phyloP scores from a whole-genome alignment of 2,329 filamentous ascomycete genomes.

The Ceratocystis cacaofunesta region DNA sequence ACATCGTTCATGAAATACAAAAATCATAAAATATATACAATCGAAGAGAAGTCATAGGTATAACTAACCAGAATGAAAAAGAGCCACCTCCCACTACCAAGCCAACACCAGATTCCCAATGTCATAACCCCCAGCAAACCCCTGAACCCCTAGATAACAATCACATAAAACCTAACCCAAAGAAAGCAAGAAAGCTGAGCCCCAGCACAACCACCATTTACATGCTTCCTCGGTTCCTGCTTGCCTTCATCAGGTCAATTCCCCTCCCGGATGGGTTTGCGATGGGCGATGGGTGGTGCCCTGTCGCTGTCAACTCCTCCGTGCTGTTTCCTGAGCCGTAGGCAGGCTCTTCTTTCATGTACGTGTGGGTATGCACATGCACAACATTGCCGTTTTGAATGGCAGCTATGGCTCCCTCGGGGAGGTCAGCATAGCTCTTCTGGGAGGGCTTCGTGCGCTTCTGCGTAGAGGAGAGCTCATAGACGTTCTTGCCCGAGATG shows the following conservation, averaged over 20 bases:
- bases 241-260: neutral
- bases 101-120: neutral
- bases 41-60: neutral
- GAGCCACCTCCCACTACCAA: neutral
- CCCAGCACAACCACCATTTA: neutral
- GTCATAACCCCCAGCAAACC: neutral
- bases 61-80: neutral
- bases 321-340: slow-evolving; percentile 6
- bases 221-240: slow-evolving; percentile 1
- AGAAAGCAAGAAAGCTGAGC: neutral
- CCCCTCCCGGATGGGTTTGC: neutral
- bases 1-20: neutral
- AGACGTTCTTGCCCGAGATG: slow-evolving; percentile 7
- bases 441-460: neutral
- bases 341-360: slow-evolving; percentile 7
- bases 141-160: neutral
- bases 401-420: neutral
- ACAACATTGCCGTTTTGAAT: slow-evolving; percentile 11
- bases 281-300: neutral
- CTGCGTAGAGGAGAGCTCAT: slow-evolving; percentile 6
- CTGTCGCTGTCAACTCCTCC: slow-evolving; percentile 5
- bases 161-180: slow-evolving; percentile 1
- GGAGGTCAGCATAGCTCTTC: neutral
- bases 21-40: neutral
- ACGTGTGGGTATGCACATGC: slow-evolving; percentile 9